phyloP scores from a whole-genome alignment of 768 basidiomycete genomes.

The Ramaria rubella region DNA sequence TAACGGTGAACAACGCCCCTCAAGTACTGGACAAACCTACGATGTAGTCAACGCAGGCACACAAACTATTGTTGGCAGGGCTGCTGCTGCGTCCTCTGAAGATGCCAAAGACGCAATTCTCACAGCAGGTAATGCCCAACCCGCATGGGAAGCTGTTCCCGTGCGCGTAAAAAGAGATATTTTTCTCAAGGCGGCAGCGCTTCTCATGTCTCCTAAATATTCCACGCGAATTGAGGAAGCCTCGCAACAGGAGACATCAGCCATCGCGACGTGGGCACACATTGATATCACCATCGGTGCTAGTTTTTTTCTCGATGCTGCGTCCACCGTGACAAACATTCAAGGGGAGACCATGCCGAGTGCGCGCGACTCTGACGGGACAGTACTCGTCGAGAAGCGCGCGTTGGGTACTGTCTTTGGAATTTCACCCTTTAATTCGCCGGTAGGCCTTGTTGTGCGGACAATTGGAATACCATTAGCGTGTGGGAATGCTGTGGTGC shows the following conservation, averaged over 20 bases:
- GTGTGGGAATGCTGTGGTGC: constrained; percentile 50
- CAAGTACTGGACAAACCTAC: constrained; percentile 35
- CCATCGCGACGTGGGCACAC: constrained; percentile 18
- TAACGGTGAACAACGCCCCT: constrained; percentile 31
- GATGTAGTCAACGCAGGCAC: constrained; percentile 41
- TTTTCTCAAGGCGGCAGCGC: constrained; percentile 42
- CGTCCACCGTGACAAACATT: constrained; percentile 31
- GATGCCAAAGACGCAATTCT: constrained; percentile 29
- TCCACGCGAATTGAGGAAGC: constrained; percentile 27
- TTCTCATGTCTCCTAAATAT: constrained; percentile 37
- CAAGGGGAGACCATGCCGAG: constrained; percentile 41
- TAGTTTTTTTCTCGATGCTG: constrained; percentile 26
- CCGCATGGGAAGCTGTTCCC: constrained; percentile 37
- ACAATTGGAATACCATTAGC: constrained; percentile 41
- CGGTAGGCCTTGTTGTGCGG: constrained; percentile 37
- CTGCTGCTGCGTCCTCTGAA: constrained; percentile 36
- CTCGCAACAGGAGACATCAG: constrained; percentile 35
- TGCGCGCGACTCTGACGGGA: constrained; percentile 34
- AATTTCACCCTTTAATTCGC: constrained; percentile 53
- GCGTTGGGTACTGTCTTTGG: constrained; percentile 45
- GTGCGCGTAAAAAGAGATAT: constrained; percentile 36
- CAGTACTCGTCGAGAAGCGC: constrained; percentile 37
- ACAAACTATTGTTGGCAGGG: constrained; percentile 35
- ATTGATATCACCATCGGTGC: constrained; percentile 23
- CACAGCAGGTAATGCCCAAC: constrained; percentile 39